phyloP scores from a whole-genome alignment of 768 basidiomycete genomes.

The Nevesoporus exiguus region DNA sequence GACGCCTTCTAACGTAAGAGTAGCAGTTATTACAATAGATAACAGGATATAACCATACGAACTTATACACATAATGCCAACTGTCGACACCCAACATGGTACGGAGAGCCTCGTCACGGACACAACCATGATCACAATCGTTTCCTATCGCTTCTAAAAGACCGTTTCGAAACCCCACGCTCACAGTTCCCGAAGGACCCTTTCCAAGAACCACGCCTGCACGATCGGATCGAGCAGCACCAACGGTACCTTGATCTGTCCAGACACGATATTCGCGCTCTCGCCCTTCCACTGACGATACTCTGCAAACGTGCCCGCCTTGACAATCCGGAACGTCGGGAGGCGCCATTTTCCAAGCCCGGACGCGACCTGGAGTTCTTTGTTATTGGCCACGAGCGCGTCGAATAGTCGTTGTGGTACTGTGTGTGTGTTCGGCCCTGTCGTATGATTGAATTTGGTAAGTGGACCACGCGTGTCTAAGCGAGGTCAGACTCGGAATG shows the following conservation, averaged over 20 bases:
- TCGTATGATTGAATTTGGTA: not conserved
- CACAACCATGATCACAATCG: no score
- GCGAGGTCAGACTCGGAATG: no score
- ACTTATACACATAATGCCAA: no score
- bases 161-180: not conserved
- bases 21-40: no score
- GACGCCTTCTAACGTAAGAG: no score
- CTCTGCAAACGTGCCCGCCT: slow-evolving; percentile 15
- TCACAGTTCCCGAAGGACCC: not conserved
- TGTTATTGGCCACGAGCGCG: not conserved
- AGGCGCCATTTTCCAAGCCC: not conserved
- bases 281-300: slow-evolving; percentile 12
- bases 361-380: not conserved
- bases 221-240: not conserved
- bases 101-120: no score
- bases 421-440: slow-evolving; percentile 1
- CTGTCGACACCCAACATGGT: no score
- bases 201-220: not conserved
- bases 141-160: no score
- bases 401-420: slow-evolving; percentile 8
- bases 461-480: no score
- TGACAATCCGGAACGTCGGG: not conserved
- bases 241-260: not conserved
- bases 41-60: no score
- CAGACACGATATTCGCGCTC: not conserved